Evolutionary conservation across 2,329 filamentous ascomycete genomes (phyloP).

Genomic region (Aureobasidium sp.): DNA sequence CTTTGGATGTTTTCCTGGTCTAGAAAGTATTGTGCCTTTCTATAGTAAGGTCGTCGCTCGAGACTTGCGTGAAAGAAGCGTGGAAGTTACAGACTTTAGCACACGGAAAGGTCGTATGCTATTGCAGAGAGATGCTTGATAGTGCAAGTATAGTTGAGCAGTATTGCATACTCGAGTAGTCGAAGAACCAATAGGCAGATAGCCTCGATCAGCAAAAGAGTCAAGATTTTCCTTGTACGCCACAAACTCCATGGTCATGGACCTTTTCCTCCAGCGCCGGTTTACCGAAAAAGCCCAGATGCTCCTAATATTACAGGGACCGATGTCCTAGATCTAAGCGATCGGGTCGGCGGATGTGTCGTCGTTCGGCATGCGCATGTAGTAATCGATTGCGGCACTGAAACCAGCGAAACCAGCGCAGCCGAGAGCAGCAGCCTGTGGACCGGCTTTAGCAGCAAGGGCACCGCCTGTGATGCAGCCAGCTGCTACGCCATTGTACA

Average conservation of each 20-base stretch:
- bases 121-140: no score
- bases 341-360: conserved; percentile 28
- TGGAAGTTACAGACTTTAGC: no score
- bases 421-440: conserved; percentile 77
- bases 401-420: conserved; percentile 94
- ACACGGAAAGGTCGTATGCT: no score
- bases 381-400: conserved; percentile 82
- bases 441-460: conserved; percentile 76
- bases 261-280: background rate
- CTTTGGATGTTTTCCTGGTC: no score
- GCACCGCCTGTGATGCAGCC: conserved; percentile 89
- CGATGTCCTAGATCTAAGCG: conserved; percentile 16
- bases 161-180: background rate
- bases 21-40: no score
- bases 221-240: conserved; percentile 1
- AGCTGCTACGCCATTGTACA: conserved; percentile 76
- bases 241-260: background rate
- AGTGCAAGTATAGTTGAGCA: background rate
- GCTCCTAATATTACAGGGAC: background rate
- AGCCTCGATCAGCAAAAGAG: background rate
- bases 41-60: no score
- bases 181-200: background rate
- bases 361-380: conserved; percentile 63
- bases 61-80: no score
- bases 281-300: background rate